A percentile compares a stretch with the other conserved stretches of the same genome.
phyloP scores from a whole-genome alignment of 2,329 filamentous ascomycete genomes.

The Ascochyta pisi region DNA sequence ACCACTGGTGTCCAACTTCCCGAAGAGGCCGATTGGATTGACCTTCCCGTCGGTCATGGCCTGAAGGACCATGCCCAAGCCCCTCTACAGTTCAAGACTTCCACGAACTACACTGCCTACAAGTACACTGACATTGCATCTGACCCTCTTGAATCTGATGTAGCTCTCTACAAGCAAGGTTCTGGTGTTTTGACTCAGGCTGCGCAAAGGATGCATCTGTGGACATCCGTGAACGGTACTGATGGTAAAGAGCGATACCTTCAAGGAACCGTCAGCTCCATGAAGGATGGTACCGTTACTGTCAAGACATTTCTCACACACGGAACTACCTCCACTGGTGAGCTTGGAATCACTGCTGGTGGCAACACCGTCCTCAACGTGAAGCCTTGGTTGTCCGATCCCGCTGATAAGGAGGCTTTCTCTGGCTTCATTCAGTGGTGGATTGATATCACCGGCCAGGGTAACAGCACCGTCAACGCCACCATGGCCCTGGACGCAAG shows the following conservation, averaged over 20 bases:
- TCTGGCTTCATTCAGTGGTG: conserved; percentile 18
- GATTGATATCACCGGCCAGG: conserved; percentile 13
- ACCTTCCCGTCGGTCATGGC: conserved; percentile 40
- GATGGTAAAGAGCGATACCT: conserved; percentile 38
- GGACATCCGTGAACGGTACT: conserved; percentile 46
- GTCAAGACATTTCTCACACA: conserved; percentile 31
- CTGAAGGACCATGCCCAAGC: conserved; percentile 34
- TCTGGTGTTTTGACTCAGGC: conserved; percentile 15
- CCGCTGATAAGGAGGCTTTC: conserved; percentile 17
- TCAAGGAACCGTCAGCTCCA: conserved; percentile 53
- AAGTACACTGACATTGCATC: conserved; percentile 43
- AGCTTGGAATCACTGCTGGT: conserved; percentile 26
- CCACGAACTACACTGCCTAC: conserved; percentile 45
- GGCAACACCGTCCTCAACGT: conserved; percentile 51
- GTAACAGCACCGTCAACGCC: conserved; percentile 9
- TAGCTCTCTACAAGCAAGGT: conserved; percentile 13
- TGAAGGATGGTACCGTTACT: conserved; percentile 27
- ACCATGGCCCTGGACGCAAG: conserved; percentile 13
- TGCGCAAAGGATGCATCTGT: conserved; percentile 18
- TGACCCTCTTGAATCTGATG: conserved; percentile 3
- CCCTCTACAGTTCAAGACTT: conserved; percentile 22
- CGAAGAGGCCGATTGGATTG: conserved; percentile 28
- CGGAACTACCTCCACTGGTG: conserved; percentile 27
- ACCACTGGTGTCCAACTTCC: conserved; percentile 26
- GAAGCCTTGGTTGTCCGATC: conserved; percentile 55